A percentile compares a stretch with the other conserved stretches of the same genome.
These are phyloP conservation scores for thale cress (Arabidopsis thaliana) DNA, from an alignment of 345 rosid species.

Conservation along the genomic window DNA sequence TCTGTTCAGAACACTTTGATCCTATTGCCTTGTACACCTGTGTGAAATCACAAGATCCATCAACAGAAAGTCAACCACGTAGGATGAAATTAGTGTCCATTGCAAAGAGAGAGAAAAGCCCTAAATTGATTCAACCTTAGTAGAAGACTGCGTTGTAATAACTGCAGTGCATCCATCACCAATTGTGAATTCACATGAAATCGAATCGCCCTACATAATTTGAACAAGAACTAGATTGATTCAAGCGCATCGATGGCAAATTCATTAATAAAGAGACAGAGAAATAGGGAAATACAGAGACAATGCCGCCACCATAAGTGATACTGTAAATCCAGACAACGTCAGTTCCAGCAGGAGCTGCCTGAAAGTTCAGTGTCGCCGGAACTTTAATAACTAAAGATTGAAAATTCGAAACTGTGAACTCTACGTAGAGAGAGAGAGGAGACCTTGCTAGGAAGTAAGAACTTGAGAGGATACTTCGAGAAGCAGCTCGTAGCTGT, in stretches of 20 bases:
- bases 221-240: constrained; percentile 9
- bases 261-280: background rate
- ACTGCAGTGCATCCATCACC: constrained; percentile 78
- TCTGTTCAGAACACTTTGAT: constrained; percentile 69
- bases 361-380: constrained; percentile 53
- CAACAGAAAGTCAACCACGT: constrained; percentile 20
- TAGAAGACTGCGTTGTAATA: constrained; percentile 89
- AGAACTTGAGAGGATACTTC: constrained; percentile 91
- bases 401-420: background rate
- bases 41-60: constrained; percentile 23
- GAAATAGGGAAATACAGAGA: constrained; percentile 60
- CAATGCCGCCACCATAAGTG: constrained; percentile 95
- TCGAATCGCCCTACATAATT: constrained; percentile 54
- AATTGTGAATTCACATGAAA: constrained; percentile 66
- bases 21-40: constrained; percentile 88
- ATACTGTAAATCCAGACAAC: constrained; percentile 88
- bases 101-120: background rate
- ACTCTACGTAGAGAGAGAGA: background rate
- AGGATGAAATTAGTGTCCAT: background rate
- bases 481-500: constrained; percentile 75
- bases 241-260: constrained; percentile 5
- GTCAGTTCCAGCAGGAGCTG: constrained; percentile 70
- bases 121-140: constrained; percentile 59
- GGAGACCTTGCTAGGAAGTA: constrained; percentile 73
- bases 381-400: background rate